Evolutionary conservation across 495 filamentous ascomycete genomes (phyloP).

Genomic region (Lasiosphaeriaceae sp.): DNA sequence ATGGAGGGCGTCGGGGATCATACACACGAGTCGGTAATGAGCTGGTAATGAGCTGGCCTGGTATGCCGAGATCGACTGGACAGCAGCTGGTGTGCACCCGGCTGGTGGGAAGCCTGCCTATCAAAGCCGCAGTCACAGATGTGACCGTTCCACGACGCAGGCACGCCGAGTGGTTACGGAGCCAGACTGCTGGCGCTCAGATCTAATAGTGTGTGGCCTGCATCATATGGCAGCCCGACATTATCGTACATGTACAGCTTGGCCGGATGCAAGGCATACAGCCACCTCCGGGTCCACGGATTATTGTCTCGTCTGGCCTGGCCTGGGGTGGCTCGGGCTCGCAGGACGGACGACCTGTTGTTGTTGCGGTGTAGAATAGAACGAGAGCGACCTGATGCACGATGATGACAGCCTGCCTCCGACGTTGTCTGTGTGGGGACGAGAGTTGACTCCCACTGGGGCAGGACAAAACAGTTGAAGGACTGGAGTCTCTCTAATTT

Average conservation of each 20-base stretch:
- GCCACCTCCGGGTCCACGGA: constrained; percentile 12
- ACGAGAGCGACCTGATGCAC: neutral
- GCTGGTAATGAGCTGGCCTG: neutral
- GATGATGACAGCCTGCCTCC: constrained; percentile 1
- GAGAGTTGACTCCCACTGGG: constrained; percentile 11
- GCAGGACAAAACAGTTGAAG: constrained; percentile 5
- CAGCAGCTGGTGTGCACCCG: constrained; percentile 5
- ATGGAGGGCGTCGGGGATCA: constrained; percentile 4
- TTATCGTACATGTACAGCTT: constrained; percentile 13
- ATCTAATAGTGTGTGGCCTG: constrained; percentile 18
- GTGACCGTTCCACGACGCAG: constrained; percentile 21
- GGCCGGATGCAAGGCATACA: constrained; percentile 21
- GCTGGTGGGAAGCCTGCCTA: constrained; percentile 15
- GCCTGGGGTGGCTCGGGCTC: neutral
- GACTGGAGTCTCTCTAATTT: constrained; percentile 7
- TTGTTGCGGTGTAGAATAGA: neutral
- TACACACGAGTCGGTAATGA: neutral
- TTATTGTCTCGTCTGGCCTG: neutral
- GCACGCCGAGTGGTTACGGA: constrained; percentile 19
- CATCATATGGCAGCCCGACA: constrained; percentile 24
- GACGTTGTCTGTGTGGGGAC: neutral
- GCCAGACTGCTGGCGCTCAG: constrained; percentile 18
- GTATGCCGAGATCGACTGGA: constrained; percentile 11
- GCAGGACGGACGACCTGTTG: too few relatives aligned
- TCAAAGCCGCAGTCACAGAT: constrained; percentile 17